Evolutionary conservation across 768 basidiomycete species (phyloP), one percentile per base, ranked within the genome.

Genomic region (Boletellus sp.): DNA sequence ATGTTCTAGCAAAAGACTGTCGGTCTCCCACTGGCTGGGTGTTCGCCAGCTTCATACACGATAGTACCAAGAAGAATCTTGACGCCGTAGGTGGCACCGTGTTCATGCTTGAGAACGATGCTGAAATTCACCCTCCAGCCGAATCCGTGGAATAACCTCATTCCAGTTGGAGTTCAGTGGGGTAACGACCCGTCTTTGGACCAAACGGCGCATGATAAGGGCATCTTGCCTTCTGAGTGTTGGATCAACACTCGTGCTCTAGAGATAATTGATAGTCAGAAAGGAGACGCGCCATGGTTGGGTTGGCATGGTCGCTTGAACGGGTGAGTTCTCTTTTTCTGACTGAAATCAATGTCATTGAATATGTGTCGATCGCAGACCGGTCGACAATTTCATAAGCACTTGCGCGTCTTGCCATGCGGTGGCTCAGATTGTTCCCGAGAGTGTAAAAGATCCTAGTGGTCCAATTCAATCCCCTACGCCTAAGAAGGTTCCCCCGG

Each of bases 141-240:
- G 1, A 12, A 22, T 5, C 4, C 17, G 19, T 33, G 36, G 44
- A 2, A 39, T 3, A n/a, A 33, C 22, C 36, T 50, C 31, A 10
- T 46, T 16, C 49, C 44, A 15, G 15, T 47, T 38, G 49, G 48
- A 24, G 2, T 46, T 38, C 35, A 50, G 28, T 50, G 44, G 49
- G 49, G 49, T 2, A 50, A 50, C 23, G 44, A 50, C 28, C 44
- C 36, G n/a, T 38, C 2, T 23, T 22, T 47, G 28, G 31, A 22
- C 17, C 44, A 50, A 23, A 4, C 15, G 9, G 13, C 7, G 17
- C n/a, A 47, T 6, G n/a, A 46, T 6, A 3, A 31, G 1, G 44
- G 44, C 20, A 17, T 23, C 1, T 1, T 15, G 3, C 46, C 48
- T 23, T 28, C 45, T 26, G 48, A 24, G 8, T 36, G 34, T 9